Percentiles rank a stretch among this genome's conserved stretches.
Conservation (phyloP, 306 rosid genomes). For the Mimosa bimucronata region DNA sequence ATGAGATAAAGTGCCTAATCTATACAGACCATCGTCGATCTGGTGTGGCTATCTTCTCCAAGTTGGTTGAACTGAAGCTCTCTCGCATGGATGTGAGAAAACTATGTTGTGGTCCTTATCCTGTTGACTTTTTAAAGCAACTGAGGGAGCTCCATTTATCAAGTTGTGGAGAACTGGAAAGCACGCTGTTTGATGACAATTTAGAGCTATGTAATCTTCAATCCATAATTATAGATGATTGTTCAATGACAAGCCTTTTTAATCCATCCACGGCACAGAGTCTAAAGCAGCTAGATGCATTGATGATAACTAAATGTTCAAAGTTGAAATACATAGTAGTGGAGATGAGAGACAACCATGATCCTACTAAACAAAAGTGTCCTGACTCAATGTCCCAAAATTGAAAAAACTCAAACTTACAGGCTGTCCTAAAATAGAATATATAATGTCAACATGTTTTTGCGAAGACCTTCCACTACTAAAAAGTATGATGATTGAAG, state of each 20-base stretch:
- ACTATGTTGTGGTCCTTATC: background rate
- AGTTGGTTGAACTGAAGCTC: background rate
- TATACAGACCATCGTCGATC: background rate
- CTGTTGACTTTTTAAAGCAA: background rate
- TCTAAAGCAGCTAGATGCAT: constrained; percentile 12
- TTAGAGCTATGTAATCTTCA: background rate
- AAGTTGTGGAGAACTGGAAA: background rate
- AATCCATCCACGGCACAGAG: background rate
- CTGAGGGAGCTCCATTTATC: accelerated
- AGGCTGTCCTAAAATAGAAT: background rate
- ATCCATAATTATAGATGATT: accelerated
- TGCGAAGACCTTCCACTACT: background rate
- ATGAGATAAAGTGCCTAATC: background rate
- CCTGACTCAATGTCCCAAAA: background rate
- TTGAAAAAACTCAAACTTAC: background rate
- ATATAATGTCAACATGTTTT: constrained; percentile 21
- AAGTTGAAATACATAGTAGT: background rate
- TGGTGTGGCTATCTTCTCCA: background rate
- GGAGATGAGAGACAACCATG: background rate
- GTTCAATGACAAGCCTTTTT: constrained; percentile 11
- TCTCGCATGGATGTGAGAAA: accelerated
- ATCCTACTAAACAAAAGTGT: background rate
- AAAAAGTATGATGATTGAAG: constrained; percentile 9
- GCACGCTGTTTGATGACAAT: background rate
- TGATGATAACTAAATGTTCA: background rate